Conservation (phyloP, 176 grass and related monocot species). For the Eleusine indica region DNA sequence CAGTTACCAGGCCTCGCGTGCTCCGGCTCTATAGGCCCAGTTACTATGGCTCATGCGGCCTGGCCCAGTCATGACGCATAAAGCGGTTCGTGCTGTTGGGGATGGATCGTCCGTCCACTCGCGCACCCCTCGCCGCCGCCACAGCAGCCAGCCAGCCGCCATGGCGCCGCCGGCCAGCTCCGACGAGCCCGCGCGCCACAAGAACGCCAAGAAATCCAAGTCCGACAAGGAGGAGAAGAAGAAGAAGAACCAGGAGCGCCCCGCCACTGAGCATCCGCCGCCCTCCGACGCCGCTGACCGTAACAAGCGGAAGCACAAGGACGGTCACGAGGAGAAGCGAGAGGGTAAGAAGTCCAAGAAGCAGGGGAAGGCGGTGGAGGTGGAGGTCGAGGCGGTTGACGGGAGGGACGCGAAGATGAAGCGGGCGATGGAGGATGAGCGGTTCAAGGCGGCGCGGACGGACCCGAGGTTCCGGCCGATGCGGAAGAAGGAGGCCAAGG, state of each 20-base stretch:
- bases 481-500: constrained; percentile 77
- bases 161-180: constrained; percentile 50
- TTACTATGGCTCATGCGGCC: neutral
- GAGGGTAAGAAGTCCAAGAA: constrained; percentile 42
- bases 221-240: constrained; percentile 12
- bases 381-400: neutral
- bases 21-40: neutral
- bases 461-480: constrained; percentile 76
- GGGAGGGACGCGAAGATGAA: constrained; percentile 41
- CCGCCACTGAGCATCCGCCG: neutral
- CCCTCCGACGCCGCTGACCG: neutral
- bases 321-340: constrained; percentile 38
- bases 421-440: constrained; percentile 58
- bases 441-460: constrained; percentile 57
- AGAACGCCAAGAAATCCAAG: constrained; percentile 43
- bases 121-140: neutral
- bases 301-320: constrained; percentile 56
- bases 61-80: constrained; percentile 2
- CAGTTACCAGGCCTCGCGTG: too few relatives aligned
- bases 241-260: constrained; percentile 21
- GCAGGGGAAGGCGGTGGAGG: constrained; percentile 8
- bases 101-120: neutral
- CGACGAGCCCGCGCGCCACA: constrained; percentile 32
- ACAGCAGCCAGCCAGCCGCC: constrained; percentile 1
- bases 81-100: neutral